A percentile compares a stretch with the other conserved stretches of the same genome.
Evolutionary conservation across 2,329 filamentous ascomycete species (phyloP).

Genomic region (Trichoderma sp.): DNA sequence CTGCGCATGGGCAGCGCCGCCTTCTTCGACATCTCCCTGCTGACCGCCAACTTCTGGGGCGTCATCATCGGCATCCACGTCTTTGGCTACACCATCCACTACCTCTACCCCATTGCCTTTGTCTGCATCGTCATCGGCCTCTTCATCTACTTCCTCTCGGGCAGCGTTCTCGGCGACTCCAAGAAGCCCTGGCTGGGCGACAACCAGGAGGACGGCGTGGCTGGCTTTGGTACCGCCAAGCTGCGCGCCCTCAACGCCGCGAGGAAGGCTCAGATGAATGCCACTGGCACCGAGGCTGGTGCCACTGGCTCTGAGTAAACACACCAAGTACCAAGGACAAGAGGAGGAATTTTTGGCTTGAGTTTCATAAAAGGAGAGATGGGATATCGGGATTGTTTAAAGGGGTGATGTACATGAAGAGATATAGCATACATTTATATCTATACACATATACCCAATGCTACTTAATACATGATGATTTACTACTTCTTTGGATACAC

Average conservation of each 20-base stretch:
- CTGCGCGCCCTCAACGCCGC: constrained; percentile 67
- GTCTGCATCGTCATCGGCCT: constrained; percentile 87
- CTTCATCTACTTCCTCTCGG: constrained; percentile 83
- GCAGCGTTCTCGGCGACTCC: constrained; percentile 79
- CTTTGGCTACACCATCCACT: constrained; percentile 79
- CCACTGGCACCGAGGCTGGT: constrained; percentile 6
- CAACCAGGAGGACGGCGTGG: constrained; percentile 79
- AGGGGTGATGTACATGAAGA: neutral
- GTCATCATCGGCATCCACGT: constrained; percentile 88
- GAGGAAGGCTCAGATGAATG: constrained; percentile 39
- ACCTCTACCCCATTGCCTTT: constrained; percentile 93
- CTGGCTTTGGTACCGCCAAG: constrained; percentile 84
- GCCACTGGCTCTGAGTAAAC: neutral
- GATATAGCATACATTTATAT: neutral
- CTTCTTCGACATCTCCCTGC: constrained; percentile 93
- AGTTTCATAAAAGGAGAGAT: neutral
- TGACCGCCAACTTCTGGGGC: constrained; percentile 97
- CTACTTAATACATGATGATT: neutral
- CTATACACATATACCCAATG: neutral
- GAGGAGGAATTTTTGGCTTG: neutral
- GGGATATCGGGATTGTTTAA: neutral
- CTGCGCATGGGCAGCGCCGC: constrained; percentile 88
- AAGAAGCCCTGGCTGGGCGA: constrained; percentile 94
- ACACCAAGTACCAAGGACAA: neutral
- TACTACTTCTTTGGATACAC: constrained; percentile 1